phyloP scores from a whole-genome alignment of 768 basidiomycete species.

The Pleurotus tuoliensis region DNA sequence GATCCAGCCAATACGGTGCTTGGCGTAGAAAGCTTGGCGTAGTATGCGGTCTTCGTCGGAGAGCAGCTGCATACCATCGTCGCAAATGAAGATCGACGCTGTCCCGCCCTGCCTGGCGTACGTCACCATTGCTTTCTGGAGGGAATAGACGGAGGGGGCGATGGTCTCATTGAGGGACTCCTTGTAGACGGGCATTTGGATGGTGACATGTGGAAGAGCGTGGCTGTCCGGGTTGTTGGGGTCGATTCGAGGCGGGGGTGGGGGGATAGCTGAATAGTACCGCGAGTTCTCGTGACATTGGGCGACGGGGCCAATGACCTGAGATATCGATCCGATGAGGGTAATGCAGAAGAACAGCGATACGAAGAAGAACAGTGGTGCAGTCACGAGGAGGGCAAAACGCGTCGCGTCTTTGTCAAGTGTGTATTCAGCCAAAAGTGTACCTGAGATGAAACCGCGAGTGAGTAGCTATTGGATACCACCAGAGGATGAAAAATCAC shows the following conservation, averaged over 20 bases:
- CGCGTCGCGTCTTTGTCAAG: conserved; percentile 61
- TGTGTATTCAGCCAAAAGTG: conserved; percentile 63
- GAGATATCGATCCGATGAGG: conserved; percentile 60
- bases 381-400: conserved; percentile 61
- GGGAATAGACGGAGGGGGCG: conserved; percentile 68
- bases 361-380: conserved; percentile 73
- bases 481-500: conserved; percentile 1
- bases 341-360: conserved; percentile 81
- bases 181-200: conserved; percentile 88
- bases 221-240: conserved; percentile 52
- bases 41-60: conserved; percentile 56
- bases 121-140: conserved; percentile 84
- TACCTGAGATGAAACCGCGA: conserved; percentile 16
- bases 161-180: conserved; percentile 72
- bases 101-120: conserved; percentile 85
- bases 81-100: conserved; percentile 76
- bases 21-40: conserved; percentile 74
- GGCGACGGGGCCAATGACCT: conserved; percentile 76
- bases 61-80: conserved; percentile 77
- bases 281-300: conserved; percentile 83
- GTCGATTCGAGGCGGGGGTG: conserved; percentile 33
- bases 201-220: conserved; percentile 71
- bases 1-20: conserved; percentile 73
- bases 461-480: background rate
- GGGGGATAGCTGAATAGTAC: conserved; percentile 73